These are phyloP conservation scores for Alternaria alternata DNA, from an alignment of 2,329 filamentous ascomycete genomes.

Conservation along the genomic window DNA sequence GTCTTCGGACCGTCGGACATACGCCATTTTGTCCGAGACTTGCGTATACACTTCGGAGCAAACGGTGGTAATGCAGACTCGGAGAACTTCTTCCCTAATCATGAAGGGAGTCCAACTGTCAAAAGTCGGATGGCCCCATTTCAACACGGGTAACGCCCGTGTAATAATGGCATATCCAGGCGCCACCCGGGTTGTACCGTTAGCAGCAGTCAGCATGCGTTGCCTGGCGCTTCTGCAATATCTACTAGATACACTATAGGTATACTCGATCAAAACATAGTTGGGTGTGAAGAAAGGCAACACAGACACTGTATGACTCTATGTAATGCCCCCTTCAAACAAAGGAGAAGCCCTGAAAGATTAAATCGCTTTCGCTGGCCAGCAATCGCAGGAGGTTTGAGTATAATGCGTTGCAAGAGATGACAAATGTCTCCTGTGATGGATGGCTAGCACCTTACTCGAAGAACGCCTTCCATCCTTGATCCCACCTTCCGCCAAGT, in stretches of 20 bases:
- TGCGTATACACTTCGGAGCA: neutral
- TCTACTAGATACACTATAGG: neutral
- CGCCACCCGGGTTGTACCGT: neutral
- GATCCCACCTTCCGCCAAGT: neutral
- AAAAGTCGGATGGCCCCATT: neutral
- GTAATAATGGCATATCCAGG: neutral
- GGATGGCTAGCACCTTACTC: neutral
- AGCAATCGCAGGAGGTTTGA: neutral
- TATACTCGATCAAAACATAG: neutral
- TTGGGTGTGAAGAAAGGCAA: neutral
- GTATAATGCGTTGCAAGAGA: neutral
- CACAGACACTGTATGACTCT: neutral
- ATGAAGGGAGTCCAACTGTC: neutral
- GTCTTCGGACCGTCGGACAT: neutral
- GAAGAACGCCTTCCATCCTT: neutral
- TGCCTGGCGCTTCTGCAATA: neutral
- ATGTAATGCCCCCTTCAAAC: neutral
- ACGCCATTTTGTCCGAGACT: neutral
- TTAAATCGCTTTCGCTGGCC: neutral
- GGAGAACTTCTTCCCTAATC: neutral
- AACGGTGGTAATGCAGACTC: neutral
- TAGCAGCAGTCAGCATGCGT: neutral
- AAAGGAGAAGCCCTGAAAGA: neutral
- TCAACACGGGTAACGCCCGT: conserved; percentile 4
- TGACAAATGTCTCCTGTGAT: neutral